Conservation (phyloP, 2,329 filamentous ascomycete genomes). For the Xylaria sp. region DNA sequence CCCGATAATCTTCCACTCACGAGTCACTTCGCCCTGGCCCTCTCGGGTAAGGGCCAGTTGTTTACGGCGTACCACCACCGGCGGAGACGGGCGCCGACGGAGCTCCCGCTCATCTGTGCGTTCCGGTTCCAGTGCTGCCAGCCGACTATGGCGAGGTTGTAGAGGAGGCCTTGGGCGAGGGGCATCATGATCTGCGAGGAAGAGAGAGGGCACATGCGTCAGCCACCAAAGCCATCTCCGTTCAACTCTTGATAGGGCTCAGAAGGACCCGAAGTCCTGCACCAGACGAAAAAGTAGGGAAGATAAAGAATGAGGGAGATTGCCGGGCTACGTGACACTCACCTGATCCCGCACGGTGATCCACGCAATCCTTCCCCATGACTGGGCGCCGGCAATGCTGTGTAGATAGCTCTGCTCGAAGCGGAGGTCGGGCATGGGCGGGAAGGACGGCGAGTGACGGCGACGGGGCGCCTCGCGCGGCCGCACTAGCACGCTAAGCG, state of each 20-base stretch:
- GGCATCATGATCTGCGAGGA: slow-evolving; percentile 79
- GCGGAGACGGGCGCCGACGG: slow-evolving; percentile 78
- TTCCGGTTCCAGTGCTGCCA: slow-evolving; percentile 92
- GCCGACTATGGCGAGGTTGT: slow-evolving; percentile 83
- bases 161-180: slow-evolving; percentile 86
- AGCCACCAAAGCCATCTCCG: neutral
- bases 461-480: slow-evolving; percentile 59
- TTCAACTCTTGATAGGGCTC: neutral
- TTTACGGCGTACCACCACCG: slow-evolving; percentile 97
- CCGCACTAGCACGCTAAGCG: slow-evolving; percentile 70
- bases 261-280: too few species aligned
- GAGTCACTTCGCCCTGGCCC: slow-evolving; percentile 19
- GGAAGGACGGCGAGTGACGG: slow-evolving; percentile 51
- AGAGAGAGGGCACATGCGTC: neutral
- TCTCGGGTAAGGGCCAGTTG: slow-evolving; percentile 78
- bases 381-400: slow-evolving; percentile 82
- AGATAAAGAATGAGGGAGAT: neutral
- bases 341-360: slow-evolving; percentile 93
- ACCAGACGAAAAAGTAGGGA: neutral
- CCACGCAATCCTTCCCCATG: slow-evolving; percentile 80
- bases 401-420: slow-evolving; percentile 99
- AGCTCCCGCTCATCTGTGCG: slow-evolving; percentile 79
- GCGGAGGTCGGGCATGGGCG: slow-evolving; percentile 84
- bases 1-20: neutral
- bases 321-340: slow-evolving; percentile 34